Conservation (phyloP, 257 asterid species). For the Fraxinus cuspidata region DNA sequence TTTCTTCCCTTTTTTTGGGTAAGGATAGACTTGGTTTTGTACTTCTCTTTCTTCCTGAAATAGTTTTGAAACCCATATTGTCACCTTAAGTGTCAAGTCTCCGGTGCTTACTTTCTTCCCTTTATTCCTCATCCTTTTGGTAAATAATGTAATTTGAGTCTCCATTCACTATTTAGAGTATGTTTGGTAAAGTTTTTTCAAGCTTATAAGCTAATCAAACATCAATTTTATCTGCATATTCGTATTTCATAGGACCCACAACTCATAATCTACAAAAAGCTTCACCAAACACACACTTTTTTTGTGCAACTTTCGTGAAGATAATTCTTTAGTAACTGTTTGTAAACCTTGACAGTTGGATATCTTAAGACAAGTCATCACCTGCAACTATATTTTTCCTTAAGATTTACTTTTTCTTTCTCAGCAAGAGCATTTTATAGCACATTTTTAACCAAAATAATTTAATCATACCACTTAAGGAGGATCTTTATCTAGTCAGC, state of each 20-base stretch:
- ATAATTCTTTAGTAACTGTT: not conserved
- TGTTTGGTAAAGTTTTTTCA: too few relatives aligned
- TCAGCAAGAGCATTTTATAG: not conserved
- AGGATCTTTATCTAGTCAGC: not conserved
- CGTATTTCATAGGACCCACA: too few relatives aligned
- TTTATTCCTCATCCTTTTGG: not conserved
- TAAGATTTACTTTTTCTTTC: not conserved
- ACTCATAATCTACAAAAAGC: too few relatives aligned
- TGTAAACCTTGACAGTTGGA: not conserved
- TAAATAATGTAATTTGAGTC: not conserved
- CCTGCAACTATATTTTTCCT: not conserved
- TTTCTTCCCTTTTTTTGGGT: not conserved
- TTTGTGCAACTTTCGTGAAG: not conserved
- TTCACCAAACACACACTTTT: too few relatives aligned
- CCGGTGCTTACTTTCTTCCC: not conserved
- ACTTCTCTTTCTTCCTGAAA: not conserved
- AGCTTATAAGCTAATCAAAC: too few relatives aligned
- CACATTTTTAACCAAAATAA: not conserved
- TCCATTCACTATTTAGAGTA: not conserved
- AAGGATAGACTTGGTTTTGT: not conserved
- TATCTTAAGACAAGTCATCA: not conserved
- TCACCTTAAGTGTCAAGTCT: not conserved
- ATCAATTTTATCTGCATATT: too few relatives aligned
- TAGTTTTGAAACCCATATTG: too few relatives aligned
- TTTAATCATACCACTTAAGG: not conserved